Evolutionary conservation across 192 early-diverging fungal species (phyloP).

Genomic region (Mortierella antarctica): DNA sequence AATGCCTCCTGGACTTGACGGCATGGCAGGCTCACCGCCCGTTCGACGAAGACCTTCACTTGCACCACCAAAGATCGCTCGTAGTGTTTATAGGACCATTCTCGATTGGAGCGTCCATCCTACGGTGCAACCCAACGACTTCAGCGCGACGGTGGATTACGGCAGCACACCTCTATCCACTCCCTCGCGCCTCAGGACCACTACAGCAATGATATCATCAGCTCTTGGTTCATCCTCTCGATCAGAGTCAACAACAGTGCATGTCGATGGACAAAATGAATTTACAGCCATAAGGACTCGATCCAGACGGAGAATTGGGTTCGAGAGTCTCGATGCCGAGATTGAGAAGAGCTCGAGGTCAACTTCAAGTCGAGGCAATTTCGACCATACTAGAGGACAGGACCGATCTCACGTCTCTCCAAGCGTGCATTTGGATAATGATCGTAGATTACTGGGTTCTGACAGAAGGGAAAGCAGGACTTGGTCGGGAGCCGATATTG

Average conservation of each 20-base stretch:
- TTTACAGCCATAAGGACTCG: neutral
- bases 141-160: neutral
- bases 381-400: no score
- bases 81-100: slow-evolving; percentile 23
- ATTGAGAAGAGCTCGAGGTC: neutral
- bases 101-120: slow-evolving; percentile 43
- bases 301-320: slow-evolving; percentile 8
- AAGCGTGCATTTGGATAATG: no score
- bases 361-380: neutral
- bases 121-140: slow-evolving; percentile 26
- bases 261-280: neutral
- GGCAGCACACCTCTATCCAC: neutral
- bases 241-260: neutral
- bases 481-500: neutral
- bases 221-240: neutral
- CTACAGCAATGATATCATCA: neutral
- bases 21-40: no score
- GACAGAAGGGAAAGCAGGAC: neutral
- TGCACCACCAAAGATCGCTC: neutral
- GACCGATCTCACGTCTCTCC: no score
- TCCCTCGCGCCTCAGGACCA: neutral
- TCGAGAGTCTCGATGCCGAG: slow-evolving; percentile 10
- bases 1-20: no score
- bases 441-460: neutral
- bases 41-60: slow-evolving; percentile 4